Conservation (phyloP, 805 yeast species). For the Saccharomycopsis sp. region DNA sequence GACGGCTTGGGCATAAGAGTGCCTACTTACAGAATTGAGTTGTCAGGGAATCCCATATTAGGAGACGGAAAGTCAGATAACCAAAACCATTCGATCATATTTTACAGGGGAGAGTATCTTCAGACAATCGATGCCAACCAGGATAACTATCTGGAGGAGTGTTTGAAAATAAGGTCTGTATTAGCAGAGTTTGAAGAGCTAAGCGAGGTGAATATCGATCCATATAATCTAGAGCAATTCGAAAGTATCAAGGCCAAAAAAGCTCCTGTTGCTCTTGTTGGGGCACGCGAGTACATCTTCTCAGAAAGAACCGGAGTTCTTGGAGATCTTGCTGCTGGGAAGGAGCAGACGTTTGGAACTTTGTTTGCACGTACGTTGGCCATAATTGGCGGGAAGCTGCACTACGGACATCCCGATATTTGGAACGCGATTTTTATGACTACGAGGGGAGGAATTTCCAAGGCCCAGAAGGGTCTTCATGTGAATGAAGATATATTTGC, state of each 20-base stretch:
- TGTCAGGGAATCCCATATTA: conserved; percentile 78
- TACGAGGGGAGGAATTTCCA: conserved; percentile 83
- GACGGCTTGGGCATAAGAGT: conserved; percentile 67
- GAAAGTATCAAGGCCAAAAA: not conserved
- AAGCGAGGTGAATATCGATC: conserved; percentile 69
- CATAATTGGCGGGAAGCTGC: conserved; percentile 79
- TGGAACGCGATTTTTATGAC: conserved; percentile 69
- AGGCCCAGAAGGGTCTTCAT: conserved; percentile 81
- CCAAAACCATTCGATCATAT: conserved; percentile 74
- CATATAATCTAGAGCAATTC: conserved; percentile 43
- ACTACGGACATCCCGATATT: conserved; percentile 88
- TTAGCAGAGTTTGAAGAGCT: conserved; percentile 79
- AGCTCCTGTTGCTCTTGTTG: conserved; percentile 77
- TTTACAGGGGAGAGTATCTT: conserved; percentile 78
- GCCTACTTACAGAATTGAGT: conserved; percentile 67
- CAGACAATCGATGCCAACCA: conserved; percentile 84
- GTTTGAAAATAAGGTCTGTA: conserved; percentile 74
- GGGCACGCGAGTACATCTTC: conserved; percentile 83
- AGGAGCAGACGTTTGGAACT: conserved; percentile 85
- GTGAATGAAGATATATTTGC: conserved; percentile 85
- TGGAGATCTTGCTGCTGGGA: conserved; percentile 89
- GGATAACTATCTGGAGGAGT: conserved; percentile 80
- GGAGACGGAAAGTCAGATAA: conserved; percentile 90
- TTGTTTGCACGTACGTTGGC: conserved; percentile 77
- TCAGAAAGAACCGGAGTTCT: conserved; percentile 79